Base-by-base conservation (phyloP, 768 basidiomycete genomes). In the Chalciporus chontae region DNA sequence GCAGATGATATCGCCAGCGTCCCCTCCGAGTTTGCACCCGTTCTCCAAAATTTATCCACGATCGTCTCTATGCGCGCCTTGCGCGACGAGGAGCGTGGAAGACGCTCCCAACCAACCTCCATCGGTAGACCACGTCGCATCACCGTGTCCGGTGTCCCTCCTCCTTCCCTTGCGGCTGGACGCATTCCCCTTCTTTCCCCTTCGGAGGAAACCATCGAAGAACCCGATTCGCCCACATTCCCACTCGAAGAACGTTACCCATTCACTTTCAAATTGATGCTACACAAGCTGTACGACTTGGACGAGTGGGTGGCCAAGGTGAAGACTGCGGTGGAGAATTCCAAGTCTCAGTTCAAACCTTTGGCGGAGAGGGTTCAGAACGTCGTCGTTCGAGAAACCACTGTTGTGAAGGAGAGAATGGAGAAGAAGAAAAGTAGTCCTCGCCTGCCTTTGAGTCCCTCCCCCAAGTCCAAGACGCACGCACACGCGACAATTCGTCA, bases 231-330 rank as follows among this genome's bases (percentile, higher is more conserved):
- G 1, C 69, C 67, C 2, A 68, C 69, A 32, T 81, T 82, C 50
- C 77, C 77, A 5, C 60, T 76, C 5, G 55, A 31, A 0, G 52
- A 57, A 53, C 66, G 69, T 44, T 80, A 77, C 56, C 72, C 73
- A 15, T 85, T 85, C 67, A 84, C 79, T 29, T 85, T 85, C 72
- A 79, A 77, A 57, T 71, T 80, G 58, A 85, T 83, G 81, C 63
- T 84, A 49, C 80, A 85, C 69, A 79, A 81, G 61, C 70, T 85
- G 10, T 85, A 85, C 64, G 71, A 76, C 19, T 42, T 77, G 46
- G 78, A 79, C 18, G 81, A 83, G 47, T 85, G 82, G 80, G 72
- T 68, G 1, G 69, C 71, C 54, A 80, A 77, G 62, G 76, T 83
- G 45, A 77, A 75, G 60, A 73, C 73, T 19, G 72, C 77, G 18